phyloP scores from a whole-genome alignment of 179 eudicot species.

The Camellia oleifera region DNA sequence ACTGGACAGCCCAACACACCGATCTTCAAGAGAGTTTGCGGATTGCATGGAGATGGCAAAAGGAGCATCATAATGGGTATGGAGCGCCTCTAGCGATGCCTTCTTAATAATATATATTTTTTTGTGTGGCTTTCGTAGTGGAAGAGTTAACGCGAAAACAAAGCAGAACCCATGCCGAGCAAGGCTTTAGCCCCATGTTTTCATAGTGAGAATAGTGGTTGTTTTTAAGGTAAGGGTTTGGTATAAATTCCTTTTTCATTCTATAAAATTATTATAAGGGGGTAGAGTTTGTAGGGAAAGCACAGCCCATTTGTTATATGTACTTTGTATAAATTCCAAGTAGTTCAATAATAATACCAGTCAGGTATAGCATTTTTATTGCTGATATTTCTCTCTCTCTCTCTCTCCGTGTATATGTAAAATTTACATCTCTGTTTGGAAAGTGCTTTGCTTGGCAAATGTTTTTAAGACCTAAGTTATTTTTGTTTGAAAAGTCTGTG shows the following conservation, averaged over 20 bases:
- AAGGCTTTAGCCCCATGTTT: neutral
- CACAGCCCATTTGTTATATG: conserved; percentile 6
- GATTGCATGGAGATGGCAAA: conserved; percentile 93
- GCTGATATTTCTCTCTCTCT: neutral
- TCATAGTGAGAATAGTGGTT: neutral
- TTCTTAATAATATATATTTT: neutral
- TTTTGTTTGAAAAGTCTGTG: too few species aligned
- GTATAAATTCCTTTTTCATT: neutral
- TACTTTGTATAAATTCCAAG: neutral
- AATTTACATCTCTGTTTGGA: too few species aligned
- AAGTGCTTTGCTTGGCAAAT: too few species aligned
- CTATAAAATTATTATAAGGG: neutral
- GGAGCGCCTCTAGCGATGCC: conserved; percentile 26
- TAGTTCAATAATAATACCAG: neutral
- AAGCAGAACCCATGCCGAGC: neutral
- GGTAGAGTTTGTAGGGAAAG: neutral
- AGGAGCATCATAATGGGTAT: conserved; percentile 67
- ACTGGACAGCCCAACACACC: conserved; percentile 71
- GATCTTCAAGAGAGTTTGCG: conserved; percentile 71
- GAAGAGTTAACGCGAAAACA: neutral
- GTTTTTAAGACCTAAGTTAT: too few species aligned
- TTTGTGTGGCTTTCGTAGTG: neutral
- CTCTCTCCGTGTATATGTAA: too few species aligned
- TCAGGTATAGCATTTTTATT: neutral
- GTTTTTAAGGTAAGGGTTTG: neutral